phyloP scores from a whole-genome alignment of 805 yeast genomes.

The Sugiyamaella qingdaonensis region DNA sequence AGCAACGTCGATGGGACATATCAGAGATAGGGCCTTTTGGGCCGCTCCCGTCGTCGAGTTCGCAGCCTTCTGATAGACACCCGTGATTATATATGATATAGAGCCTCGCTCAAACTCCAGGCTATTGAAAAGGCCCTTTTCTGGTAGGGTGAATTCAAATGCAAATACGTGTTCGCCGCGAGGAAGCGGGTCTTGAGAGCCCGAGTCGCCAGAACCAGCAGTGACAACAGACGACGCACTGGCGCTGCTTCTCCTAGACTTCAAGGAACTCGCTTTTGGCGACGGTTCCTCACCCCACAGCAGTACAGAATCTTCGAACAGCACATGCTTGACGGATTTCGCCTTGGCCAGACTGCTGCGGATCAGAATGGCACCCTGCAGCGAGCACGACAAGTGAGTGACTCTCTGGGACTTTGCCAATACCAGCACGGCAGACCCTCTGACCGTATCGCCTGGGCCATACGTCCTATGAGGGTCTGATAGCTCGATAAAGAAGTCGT shows the following conservation, averaged over 20 bases:
- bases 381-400: slow-evolving; percentile 21
- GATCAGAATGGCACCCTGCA: slow-evolving; percentile 30
- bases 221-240: slow-evolving; percentile 2
- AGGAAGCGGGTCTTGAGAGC: slow-evolving; percentile 10
- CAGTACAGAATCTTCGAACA: slow-evolving; percentile 28
- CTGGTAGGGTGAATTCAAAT: slow-evolving; percentile 76
- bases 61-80: slow-evolving; percentile 23
- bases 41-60: slow-evolving; percentile 30
- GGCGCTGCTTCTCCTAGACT: slow-evolving; percentile 2
- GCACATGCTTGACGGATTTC: slow-evolving; percentile 24
- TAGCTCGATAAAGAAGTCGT: slow-evolving; percentile 59
- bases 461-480: slow-evolving; percentile 73
- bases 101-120: slow-evolving; percentile 85
- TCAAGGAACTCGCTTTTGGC: background rate
- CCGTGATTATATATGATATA: slow-evolving; percentile 59
- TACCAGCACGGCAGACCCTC: slow-evolving; percentile 32
- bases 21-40: slow-evolving; percentile 54
- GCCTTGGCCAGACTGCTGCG: slow-evolving; percentile 31
- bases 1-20: slow-evolving; percentile 73
- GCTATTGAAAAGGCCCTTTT: slow-evolving; percentile 64
- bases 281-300: slow-evolving; percentile 23
- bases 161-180: slow-evolving; percentile 84
- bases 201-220: background rate
- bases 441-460: slow-evolving; percentile 68
- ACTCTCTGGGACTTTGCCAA: slow-evolving; percentile 26